Evolutionary conservation across 306 rosid genomes (phyloP).

Genomic region (Notholithocarpus densiflorus): DNA sequence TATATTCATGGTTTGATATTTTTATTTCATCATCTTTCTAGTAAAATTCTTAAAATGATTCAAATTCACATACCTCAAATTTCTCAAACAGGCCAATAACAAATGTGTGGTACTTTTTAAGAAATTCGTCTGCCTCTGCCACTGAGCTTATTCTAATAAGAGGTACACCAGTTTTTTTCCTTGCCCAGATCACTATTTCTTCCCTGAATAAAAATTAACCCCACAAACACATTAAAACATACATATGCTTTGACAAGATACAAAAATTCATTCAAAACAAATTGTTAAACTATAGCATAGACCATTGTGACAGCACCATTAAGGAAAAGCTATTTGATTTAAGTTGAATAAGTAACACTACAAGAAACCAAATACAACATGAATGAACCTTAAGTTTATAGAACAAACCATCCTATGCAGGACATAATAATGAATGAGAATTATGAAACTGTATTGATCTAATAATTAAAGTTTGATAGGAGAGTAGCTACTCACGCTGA

Average conservation of each 20-base stretch:
- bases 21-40: not conserved
- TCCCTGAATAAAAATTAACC: constrained; percentile 55
- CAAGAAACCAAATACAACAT: not conserved
- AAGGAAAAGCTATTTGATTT: not conserved
- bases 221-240: not conserved
- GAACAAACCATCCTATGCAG: not conserved
- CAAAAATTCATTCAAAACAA: not conserved
- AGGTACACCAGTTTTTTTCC: constrained; percentile 75
- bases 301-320: not conserved
- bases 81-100: constrained; percentile 63
- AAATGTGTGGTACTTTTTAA: constrained; percentile 56
- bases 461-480: not conserved
- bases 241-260: not conserved
- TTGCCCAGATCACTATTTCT: constrained; percentile 80
- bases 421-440: not conserved
- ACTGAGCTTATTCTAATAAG: constrained; percentile 51
- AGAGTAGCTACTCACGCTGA: constrained; percentile 52
- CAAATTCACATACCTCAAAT: constrained; percentile 50
- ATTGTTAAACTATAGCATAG: not conserved
- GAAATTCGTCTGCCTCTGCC: constrained; percentile 55
- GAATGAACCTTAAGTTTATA: not conserved
- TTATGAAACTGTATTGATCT: not conserved
- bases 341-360: not conserved
- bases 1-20: not conserved
- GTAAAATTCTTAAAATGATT: not conserved